A percentile compares a stretch with the other conserved stretches of the same genome.
Evolutionary conservation across 2,329 filamentous ascomycete species (phyloP).

Genomic region (Nemania serpens): DNA sequence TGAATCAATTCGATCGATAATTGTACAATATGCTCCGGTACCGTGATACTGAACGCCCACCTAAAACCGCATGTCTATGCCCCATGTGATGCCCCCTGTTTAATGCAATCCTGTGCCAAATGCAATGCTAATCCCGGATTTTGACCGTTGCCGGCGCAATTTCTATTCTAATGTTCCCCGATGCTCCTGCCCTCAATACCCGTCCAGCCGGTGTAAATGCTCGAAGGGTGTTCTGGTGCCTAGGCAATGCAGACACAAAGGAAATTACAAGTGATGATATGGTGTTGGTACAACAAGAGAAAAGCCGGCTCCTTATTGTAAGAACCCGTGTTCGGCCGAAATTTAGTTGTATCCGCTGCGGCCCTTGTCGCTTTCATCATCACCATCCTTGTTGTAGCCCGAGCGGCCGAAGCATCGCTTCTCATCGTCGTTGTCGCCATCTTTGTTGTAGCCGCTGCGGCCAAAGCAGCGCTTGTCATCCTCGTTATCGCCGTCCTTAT

Average conservation of each 20-base stretch:
- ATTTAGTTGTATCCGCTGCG: constrained; percentile 29
- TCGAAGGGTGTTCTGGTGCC: constrained; percentile 27
- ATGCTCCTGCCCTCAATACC: constrained; percentile 33
- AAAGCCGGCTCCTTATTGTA: constrained; percentile 12
- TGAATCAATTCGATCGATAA: constrained; percentile 37
- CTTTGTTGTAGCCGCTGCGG: constrained; percentile 44
- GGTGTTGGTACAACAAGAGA: constrained; percentile 30
- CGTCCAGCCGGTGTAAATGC: constrained; percentile 35
- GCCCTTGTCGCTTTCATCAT: constrained; percentile 28
- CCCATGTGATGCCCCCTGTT: no score
- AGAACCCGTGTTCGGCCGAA: constrained; percentile 11
- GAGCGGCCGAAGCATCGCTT: constrained; percentile 27
- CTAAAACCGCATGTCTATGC: constrained; percentile 29
- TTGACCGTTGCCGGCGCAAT: constrained; percentile 29
- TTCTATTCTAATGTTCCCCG: constrained; percentile 21
- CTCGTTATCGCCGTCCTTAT: constrained; percentile 48
- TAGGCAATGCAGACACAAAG: constrained; percentile 32
- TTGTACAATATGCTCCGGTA: constrained; percentile 13
- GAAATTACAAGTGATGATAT: constrained; percentile 21
- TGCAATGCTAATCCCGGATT: constrained; percentile 22
- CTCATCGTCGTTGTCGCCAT: constrained; percentile 34
- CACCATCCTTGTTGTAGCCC: constrained; percentile 32
- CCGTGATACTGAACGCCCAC: constrained; percentile 8
- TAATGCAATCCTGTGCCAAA: no score
- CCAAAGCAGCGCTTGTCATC: constrained; percentile 43